Conservation (phyloP, 768 basidiomycete species). For the Imleria badia region DNA sequence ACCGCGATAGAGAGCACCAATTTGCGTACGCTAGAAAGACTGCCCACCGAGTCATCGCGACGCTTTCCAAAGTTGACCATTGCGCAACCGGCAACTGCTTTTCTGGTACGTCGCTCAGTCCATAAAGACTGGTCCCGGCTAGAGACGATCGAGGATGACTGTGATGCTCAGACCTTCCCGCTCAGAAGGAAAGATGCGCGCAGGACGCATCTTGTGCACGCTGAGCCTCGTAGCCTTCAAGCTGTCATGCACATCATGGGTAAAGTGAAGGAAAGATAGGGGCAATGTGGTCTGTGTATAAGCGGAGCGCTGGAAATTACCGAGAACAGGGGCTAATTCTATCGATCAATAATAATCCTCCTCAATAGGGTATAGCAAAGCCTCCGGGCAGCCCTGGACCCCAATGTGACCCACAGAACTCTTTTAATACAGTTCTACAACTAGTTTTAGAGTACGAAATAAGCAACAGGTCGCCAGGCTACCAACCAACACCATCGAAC, state of each 20-base stretch:
- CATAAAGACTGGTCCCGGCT: conserved; percentile 24
- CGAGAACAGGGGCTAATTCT: too few species aligned
- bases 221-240: conserved; percentile 32
- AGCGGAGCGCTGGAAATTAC: too few species aligned
- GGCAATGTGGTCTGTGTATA: too few species aligned
- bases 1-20: conserved; percentile 23
- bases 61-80: conserved; percentile 27
- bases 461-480: too few species aligned
- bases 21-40: background rate
- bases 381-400: too few species aligned
- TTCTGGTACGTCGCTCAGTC: conserved; percentile 32
- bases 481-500: too few species aligned
- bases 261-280: too few species aligned
- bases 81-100: conserved; percentile 24
- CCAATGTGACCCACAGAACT: too few species aligned
- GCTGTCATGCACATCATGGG: conserved; percentile 14
- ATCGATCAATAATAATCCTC: too few species aligned
- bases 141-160: conserved; percentile 31
- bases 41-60: conserved; percentile 28
- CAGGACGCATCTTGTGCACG: conserved; percentile 21
- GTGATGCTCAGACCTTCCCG: conserved; percentile 33
- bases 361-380: too few species aligned
- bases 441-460: too few species aligned
- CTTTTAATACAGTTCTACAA: too few species aligned
- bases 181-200: conserved; percentile 28